Conservation (phyloP, 2,329 filamentous ascomycete genomes). For the Botrytis squamosa region DNA sequence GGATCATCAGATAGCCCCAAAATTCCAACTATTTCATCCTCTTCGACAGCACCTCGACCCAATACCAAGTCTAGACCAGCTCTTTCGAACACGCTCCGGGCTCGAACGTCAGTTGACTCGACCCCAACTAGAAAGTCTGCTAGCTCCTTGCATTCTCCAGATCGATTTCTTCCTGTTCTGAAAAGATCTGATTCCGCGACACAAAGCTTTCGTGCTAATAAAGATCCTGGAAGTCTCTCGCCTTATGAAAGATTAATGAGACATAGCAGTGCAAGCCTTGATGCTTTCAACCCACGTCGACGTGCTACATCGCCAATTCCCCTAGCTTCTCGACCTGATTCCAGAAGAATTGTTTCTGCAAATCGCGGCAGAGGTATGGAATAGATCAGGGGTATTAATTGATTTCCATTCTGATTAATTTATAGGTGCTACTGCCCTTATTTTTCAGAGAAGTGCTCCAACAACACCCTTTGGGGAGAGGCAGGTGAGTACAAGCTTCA, state of each 20-base stretch:
- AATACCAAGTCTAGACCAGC: conserved; percentile 21
- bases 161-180: conserved; percentile 57
- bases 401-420: conserved; percentile 18
- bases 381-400: not conserved
- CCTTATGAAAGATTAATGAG: conserved; percentile 48
- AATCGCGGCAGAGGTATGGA: conserved; percentile 34
- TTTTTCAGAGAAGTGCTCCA: conserved; percentile 35
- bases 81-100: not conserved
- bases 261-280: conserved; percentile 44
- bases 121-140: conserved; percentile 26
- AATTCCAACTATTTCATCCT: not conserved
- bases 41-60: conserved; percentile 28
- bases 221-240: conserved; percentile 46
- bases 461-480: conserved; percentile 32
- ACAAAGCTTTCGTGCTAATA: conserved; percentile 53
- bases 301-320: conserved; percentile 33
- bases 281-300: conserved; percentile 52
- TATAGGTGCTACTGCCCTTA: conserved; percentile 36
- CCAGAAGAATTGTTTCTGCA: conserved; percentile 29
- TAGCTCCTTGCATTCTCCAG: conserved; percentile 42
- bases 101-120: conserved; percentile 16
- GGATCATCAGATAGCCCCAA: conserved; percentile 14
- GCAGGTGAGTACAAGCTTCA: conserved; percentile 32
- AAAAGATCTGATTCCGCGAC: conserved; percentile 42
- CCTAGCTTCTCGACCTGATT: conserved; percentile 22